Base-by-base conservation (phyloP, 169 alveolate genomes). In the Babesia ovis region DNA sequence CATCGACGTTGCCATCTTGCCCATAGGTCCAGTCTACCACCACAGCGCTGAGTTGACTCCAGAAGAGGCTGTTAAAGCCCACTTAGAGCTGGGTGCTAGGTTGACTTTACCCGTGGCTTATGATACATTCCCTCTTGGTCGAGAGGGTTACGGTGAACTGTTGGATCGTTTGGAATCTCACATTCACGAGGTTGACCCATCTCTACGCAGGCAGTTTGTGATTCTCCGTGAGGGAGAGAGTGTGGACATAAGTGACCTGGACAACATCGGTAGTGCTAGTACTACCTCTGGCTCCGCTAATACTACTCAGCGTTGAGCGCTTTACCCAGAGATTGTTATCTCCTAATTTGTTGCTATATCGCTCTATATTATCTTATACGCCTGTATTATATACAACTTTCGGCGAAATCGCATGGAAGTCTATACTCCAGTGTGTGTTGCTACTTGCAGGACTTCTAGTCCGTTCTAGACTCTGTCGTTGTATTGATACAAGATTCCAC, bases 61-160 rank as follows among this genome's bases (percentile, higher is more conserved):
- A 32, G 80, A 66, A 27, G 72, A 77, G 27, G 79, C 80, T 1
- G 85, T 67, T 20, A 50, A 32, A 16, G 85, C 64, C 20, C 85
- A 77, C 53, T 11, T 27, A 20, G 70, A 54, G 27, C 56, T 77
- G 11, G 69, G 68, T 9, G 73, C 85, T 4, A 29, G 51, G 55
- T 32, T 34, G 4, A 67, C 75, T 20, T 29, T 77, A 25, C 70
- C 54, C 16, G 68, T 77, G 18, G 85, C 68, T 4, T 68, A 67
- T 27, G 85, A 77, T 57, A 77, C 85, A 12, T 77, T 77, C 46
- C 73, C 81, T 22, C 31, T 68, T 18, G 85, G 85, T 2, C 18
- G 69, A 2, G 85, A 77, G 50, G 72, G 58, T n/a, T 77, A 62
- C 56, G 85, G 85, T 20, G 80, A 77, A 50, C 67, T 77, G 0